These are phyloP conservation scores for Aspergillus saccharolyticus DNA, from an alignment of 495 filamentous ascomycete species.

Conservation along the genomic window DNA sequence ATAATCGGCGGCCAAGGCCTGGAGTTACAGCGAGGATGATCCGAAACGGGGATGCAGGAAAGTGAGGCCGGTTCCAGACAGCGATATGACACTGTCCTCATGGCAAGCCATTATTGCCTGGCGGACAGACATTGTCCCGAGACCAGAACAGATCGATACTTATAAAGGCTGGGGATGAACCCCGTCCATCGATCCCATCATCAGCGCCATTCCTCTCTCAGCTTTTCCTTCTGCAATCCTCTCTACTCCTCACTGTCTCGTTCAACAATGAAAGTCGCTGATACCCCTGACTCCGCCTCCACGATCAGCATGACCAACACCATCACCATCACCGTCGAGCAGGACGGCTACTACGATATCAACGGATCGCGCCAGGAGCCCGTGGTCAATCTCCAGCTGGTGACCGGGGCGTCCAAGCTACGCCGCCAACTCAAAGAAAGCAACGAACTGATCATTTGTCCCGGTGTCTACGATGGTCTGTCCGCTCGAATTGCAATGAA, in stretches of 20 bases:
- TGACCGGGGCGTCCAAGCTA: conserved; percentile 43
- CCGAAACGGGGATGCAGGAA: not conserved
- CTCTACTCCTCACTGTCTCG: not conserved
- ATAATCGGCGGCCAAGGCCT: conserved; percentile 2
- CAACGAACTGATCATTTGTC: conserved; percentile 48
- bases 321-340: conserved; percentile 35
- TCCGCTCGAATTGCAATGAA: conserved; percentile 60
- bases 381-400: conserved; percentile 27
- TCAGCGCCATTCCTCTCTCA: not conserved
- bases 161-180: conserved; percentile 4
- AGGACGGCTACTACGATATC: conserved; percentile 36
- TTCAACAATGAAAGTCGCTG: conserved; percentile 14
- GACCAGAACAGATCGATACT: not conserved
- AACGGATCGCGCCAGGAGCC: conserved; percentile 31
- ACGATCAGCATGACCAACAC: conserved; percentile 20
- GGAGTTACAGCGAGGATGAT: not conserved
- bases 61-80: not conserved
- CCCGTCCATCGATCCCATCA: not conserved
- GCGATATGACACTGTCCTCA: not conserved
- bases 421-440: conserved; percentile 39
- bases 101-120: not conserved
- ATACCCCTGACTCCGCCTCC: conserved; percentile 5
- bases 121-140: not conserved
- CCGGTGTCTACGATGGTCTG: conserved; percentile 66
- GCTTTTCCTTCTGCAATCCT: no score